A percentile compares a stretch with the other conserved stretches of the same genome.
These are phyloP conservation scores for Phytophthora litchii DNA, from an alignment of 352 stramenopile species.

Conservation along the genomic window DNA sequence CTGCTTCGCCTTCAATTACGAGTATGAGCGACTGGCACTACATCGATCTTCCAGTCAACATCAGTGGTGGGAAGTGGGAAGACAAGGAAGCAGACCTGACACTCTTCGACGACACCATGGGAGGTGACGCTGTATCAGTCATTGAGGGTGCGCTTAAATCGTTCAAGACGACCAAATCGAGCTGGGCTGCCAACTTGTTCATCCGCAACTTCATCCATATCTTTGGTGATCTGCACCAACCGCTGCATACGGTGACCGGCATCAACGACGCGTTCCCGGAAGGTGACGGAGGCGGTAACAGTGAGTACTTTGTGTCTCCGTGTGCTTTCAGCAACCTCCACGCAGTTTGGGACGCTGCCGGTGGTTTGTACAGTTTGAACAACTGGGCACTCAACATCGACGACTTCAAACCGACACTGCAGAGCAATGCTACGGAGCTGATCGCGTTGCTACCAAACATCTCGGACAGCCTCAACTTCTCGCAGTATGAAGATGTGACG, in stretches of 20 bases:
- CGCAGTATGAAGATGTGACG: constrained; percentile 42
- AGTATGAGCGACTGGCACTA: constrained; percentile 75
- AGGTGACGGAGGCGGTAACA: constrained; percentile 67
- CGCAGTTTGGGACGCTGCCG: constrained; percentile 65
- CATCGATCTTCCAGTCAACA: constrained; percentile 63
- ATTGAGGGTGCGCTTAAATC: constrained; percentile 54
- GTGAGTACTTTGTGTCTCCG: constrained; percentile 51
- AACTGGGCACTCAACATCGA: constrained; percentile 53
- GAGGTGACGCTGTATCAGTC: constrained; percentile 48
- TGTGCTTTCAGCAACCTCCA: constrained; percentile 72
- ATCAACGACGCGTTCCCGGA: constrained; percentile 51
- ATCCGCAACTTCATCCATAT: constrained; percentile 79
- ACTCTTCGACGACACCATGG: constrained; percentile 59
- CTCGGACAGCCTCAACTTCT: constrained; percentile 45
- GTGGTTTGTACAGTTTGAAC: constrained; percentile 53
- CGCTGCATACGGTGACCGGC: constrained; percentile 56
- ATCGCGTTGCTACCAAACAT: constrained; percentile 37
- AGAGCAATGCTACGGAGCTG: constrained; percentile 56
- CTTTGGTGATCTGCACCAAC: constrained; percentile 69
- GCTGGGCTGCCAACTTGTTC: constrained; percentile 64
- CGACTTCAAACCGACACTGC: constrained; percentile 26
- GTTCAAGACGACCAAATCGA: constrained; percentile 66
- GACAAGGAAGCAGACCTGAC: constrained; percentile 46
- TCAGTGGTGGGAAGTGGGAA: constrained; percentile 45
- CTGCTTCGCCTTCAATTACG: constrained; percentile 45